Conservation (phyloP, 345 rosid genomes). For the Eucalyptus decipiens region DNA sequence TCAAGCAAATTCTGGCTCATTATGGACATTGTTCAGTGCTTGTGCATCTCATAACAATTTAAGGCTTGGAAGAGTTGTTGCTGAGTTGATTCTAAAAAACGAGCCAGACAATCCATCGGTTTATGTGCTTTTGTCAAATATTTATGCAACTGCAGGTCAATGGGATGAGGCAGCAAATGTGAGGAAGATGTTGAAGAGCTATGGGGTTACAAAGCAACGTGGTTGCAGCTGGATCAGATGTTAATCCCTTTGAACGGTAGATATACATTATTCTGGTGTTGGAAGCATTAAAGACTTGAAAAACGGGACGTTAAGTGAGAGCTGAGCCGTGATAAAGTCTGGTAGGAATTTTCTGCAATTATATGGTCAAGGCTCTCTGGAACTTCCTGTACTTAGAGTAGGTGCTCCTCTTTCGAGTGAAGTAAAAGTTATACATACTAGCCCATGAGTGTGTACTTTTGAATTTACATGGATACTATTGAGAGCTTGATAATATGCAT, state of each 20-base stretch:
- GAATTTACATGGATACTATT: no score
- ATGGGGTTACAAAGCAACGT: conserved; percentile 38
- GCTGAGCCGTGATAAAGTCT: not conserved
- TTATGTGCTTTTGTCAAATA: conserved; percentile 55
- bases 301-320: not conserved
- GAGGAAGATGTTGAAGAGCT: conserved; percentile 23
- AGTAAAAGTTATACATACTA: no score
- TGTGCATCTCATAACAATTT: conserved; percentile 69
- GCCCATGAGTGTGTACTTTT: no score
- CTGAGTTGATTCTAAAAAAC: conserved; percentile 35
- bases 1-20: conserved; percentile 21
- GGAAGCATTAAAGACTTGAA: not conserved
- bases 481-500: no score
- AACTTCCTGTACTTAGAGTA: not conserved
- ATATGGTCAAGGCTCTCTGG: not conserved
- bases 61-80: conserved; percentile 45
- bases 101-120: conserved; percentile 41
- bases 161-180: conserved; percentile 69
- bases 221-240: conserved; percentile 61
- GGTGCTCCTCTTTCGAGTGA: not conserved
- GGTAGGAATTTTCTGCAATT: not conserved
- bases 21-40: conserved; percentile 69
- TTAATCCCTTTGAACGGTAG: not conserved
- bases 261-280: not conserved
- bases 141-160: conserved; percentile 60